These are phyloP conservation scores for Colletotrichum limetticola DNA, from an alignment of 2,329 filamentous ascomycete genomes.

Conservation along the genomic window DNA sequence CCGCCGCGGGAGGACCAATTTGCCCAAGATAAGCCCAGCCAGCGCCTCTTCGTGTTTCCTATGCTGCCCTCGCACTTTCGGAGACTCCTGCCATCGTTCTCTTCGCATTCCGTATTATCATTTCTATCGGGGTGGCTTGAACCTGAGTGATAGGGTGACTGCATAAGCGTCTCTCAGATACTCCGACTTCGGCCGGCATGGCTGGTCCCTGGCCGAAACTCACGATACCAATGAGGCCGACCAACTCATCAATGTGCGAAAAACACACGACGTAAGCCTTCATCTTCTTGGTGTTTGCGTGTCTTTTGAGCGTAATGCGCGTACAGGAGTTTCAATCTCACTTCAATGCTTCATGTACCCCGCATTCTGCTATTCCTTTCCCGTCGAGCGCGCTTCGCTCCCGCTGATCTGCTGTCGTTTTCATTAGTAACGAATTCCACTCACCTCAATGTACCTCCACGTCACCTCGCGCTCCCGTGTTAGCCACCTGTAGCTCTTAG, in stretches of 20 bases:
- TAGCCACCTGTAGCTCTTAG: neutral
- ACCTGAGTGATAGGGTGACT: neutral
- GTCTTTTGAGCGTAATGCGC: neutral
- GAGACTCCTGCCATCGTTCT: neutral
- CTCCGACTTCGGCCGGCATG: neutral
- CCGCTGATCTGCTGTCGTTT: neutral
- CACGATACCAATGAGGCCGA: neutral
- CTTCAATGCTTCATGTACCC: neutral
- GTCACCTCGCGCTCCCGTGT: neutral
- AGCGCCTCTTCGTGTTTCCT: neutral
- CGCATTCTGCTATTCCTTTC: conserved; percentile 1
- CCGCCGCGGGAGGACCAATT: neutral
- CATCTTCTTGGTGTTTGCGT: neutral
- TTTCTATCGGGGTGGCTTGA: neutral
- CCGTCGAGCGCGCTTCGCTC: neutral
- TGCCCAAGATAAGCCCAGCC: conserved; percentile 11
- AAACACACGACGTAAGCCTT: neutral
- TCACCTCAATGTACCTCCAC: neutral
- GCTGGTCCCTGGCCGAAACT: neutral
- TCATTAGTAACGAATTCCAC: neutral
- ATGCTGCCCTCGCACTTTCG: neutral
- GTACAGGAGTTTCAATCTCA: neutral
- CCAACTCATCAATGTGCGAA: neutral
- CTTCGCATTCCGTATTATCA: neutral
- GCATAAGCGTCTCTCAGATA: neutral